A percentile compares a stretch with the other conserved stretches of the same genome.
Evolutionary conservation across 2,329 filamentous ascomycete species (phyloP).

Genomic region (Harringtonia aguacate): DNA sequence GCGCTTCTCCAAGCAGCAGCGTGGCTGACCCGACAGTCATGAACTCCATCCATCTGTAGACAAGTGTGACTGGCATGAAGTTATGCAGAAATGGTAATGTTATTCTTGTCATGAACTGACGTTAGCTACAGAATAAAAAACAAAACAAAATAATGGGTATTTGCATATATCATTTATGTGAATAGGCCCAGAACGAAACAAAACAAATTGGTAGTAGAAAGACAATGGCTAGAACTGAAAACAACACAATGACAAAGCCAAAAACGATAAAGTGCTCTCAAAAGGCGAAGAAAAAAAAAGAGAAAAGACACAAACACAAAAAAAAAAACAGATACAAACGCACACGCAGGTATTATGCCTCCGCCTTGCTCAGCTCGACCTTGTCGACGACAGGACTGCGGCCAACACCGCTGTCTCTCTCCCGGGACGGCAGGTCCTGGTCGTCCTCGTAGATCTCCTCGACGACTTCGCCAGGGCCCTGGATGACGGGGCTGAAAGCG

Average conservation of each 20-base stretch:
- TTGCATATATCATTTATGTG: not conserved
- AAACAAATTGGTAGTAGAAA: too few species aligned
- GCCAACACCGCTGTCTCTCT: not conserved
- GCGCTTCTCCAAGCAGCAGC: too few species aligned
- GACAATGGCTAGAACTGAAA: too few species aligned
- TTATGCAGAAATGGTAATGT: too few species aligned
- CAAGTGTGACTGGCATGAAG: too few species aligned
- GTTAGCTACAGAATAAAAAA: not conserved
- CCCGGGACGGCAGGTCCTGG: not conserved
- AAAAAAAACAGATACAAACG: not conserved
- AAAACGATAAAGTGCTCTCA: not conserved
- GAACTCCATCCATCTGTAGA: too few species aligned
- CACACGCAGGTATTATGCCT: not conserved
- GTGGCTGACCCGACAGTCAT: too few species aligned
- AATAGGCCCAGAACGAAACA: too few species aligned
- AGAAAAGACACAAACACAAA: not conserved
- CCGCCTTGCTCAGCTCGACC: too few species aligned
- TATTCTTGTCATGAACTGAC: too few species aligned
- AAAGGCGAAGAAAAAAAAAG: not conserved
- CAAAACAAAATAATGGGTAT: not conserved
- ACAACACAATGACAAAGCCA: not conserved
- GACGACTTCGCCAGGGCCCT: slow-evolving; percentile 31
- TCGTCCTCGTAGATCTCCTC: slow-evolving; percentile 35
- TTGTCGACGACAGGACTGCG: too few species aligned
- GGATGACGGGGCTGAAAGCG: slow-evolving; percentile 40